Evolutionary conservation across 1,284 basidiomycete genomes (phyloP), one percentile per base, ranked within the genome.

Genomic region (Microbotryum intermedium): DNA sequence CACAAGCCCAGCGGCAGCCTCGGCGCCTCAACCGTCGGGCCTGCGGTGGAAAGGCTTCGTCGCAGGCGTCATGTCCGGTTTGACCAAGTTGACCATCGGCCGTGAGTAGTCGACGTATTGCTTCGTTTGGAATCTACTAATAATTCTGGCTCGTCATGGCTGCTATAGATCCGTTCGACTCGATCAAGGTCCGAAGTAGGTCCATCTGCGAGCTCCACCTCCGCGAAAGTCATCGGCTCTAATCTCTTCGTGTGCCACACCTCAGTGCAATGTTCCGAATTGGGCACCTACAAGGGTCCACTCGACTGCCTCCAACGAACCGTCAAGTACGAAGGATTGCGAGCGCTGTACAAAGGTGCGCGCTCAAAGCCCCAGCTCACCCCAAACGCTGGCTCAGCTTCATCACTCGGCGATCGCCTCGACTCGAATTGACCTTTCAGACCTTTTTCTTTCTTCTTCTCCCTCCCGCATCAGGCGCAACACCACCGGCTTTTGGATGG

Each of bases 401-500:
- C 26, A 29, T 30, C 55, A 28, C 48, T 39, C 34, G 34, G 34
- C 34, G 34, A 39, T 39, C 34, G 34, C 34, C 34, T 39, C 34
- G 34, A 39, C 10, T 5, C 34, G 5, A 16, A 11, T 11, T 39
- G 34, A 39, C 13, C 1, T 16, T 16, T 5, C 10, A 3, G 3
- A 16, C n/a, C n/a, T n/a, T n/a, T 39, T 18, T 13, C 11, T 16
- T 39, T 18, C 34, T 39, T 11, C 21, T 10, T 11, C 9, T 21
- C 11, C 4, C 11, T 46, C 16, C 3, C 6, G 9, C 11, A 18
- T 34, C 69, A 69, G 85, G 85, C 18, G 84, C 83, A 10, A 83
- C 83, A 1, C 84, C 86, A 6, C 87, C 86, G 2, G 84, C 85
- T 21, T 76, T 88, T 4, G 86, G 85, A 3, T 88, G 86, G 87